Percentiles rank a stretch among this genome's conserved stretches.
These are phyloP conservation scores for Magnolia sinica DNA, from an alignment of 164 flowering plant species.

Conservation along the genomic window DNA sequence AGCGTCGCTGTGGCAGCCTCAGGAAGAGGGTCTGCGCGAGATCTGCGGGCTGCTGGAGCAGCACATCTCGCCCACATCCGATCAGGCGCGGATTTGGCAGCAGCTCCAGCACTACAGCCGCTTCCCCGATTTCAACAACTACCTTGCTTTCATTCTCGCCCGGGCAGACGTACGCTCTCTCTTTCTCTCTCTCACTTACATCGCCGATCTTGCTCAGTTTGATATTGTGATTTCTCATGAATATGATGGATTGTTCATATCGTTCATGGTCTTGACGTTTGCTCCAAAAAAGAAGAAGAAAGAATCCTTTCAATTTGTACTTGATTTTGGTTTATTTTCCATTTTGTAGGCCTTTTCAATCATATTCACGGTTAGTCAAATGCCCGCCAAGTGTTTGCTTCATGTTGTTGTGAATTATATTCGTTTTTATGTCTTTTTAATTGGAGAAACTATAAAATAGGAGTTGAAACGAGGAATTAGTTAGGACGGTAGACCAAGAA, in stretches of 20 bases:
- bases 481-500: no score
- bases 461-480: neutral
- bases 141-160: slow-evolving; percentile 84
- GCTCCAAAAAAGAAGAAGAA: neutral
- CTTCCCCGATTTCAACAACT: slow-evolving; percentile 97
- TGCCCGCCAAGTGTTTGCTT: neutral
- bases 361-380: neutral
- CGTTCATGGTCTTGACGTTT: neutral
- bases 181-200: neutral
- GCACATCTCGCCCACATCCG: slow-evolving; percentile 79
- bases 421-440: no score
- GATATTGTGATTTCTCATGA: neutral
- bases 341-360: neutral
- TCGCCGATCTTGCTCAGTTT: neutral
- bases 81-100: slow-evolving; percentile 83
- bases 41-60: slow-evolving; percentile 85
- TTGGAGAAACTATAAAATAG: neutral
- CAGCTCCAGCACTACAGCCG: slow-evolving; percentile 85
- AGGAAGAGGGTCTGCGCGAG: slow-evolving; percentile 80
- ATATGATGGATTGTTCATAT: neutral
- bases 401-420: no score
- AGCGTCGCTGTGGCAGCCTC: slow-evolving; percentile 63
- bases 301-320: neutral
- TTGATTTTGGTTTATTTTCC: neutral
- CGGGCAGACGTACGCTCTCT: slow-evolving; percentile 62